These are phyloP conservation scores for Mycena kentingensis DNA, from an alignment of 768 basidiomycete species.

Conservation along the genomic window DNA sequence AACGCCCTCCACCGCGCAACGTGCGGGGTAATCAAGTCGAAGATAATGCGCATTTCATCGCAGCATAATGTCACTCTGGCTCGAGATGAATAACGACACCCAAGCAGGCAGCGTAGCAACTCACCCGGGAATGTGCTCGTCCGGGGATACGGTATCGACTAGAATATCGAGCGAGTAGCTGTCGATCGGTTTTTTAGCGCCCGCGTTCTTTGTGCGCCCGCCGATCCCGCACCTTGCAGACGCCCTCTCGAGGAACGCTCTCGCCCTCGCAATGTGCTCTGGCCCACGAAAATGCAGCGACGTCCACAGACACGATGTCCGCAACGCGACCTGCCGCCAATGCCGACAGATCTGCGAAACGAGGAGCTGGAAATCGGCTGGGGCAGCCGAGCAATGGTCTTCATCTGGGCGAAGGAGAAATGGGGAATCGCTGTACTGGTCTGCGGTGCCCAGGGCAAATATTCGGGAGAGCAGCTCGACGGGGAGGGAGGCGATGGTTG, in stretches of 20 bases:
- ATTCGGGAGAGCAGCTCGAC: constrained; percentile 61
- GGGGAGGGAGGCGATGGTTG: constrained; percentile 49
- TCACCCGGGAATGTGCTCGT: constrained; percentile 47
- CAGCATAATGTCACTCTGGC: constrained; percentile 48
- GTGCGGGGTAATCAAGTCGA: constrained; percentile 46
- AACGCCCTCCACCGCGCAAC: constrained; percentile 60
- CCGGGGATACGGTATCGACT: constrained; percentile 54
- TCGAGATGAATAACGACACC: background rate
- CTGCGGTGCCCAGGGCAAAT: constrained; percentile 53
- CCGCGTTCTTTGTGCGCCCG: background rate
- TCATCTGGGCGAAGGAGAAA: constrained; percentile 53
- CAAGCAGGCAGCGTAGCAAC: background rate
- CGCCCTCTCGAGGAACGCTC: constrained; percentile 43
- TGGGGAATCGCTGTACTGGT: constrained; percentile 47
- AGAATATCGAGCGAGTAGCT: constrained; percentile 49
- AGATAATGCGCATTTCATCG: constrained; percentile 49
- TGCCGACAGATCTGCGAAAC: constrained; percentile 60
- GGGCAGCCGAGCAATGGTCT: constrained; percentile 41
- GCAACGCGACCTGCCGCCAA: constrained; percentile 59
- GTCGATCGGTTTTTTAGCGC: background rate
- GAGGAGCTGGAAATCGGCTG: constrained; percentile 52
- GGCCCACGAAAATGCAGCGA: constrained; percentile 55
- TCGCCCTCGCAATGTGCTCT: constrained; percentile 50
- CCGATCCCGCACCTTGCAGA: constrained; percentile 18
- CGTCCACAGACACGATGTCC: constrained; percentile 55